Evolutionary conservation across 78 protist species (phyloP), one percentile per base, ranked within the genome.

Genomic region (Dictyostelium purpureum): DNA sequence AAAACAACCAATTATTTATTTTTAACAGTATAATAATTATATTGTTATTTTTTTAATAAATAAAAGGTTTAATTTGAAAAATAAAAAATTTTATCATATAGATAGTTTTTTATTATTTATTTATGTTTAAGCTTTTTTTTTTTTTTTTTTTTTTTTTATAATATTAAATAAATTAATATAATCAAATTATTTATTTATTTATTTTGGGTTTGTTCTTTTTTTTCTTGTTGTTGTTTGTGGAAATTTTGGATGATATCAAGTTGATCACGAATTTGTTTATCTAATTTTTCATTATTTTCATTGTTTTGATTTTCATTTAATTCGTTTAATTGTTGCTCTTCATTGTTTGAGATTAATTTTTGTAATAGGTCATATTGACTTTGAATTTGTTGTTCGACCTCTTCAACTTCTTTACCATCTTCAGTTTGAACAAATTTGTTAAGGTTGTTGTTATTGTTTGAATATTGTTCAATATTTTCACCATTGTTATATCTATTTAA

Each of bases 221-320:
- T 63, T 63, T 63, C 38, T 63, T 63, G 71, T 12, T 63, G 38
- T 63, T 63, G 71, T 63, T 43, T 63, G 26, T 63, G 71, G 26
- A 63, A 63, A 0, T 63, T 43, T 63, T 63, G 26, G 26, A 63
- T 63, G 7, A 63, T 21, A 33, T 63, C 12, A 16, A 31, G 42
- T 63, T 63, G 71, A 0, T 63, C 43, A 63, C 19, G 43, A 12
- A 63, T 63, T 63, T 63, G 42, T 33, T 63, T 35, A 12, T 63
- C 71, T 63, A 33, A 4, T 63, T 31, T 12, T 63, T 63, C 42
- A 11, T 28, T 18, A 28, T 59, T 5, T 28, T 63, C 2, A 12
- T 63, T 4, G 0, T 63, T 0, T 63, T 63, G 43, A 16, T 63
- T 33, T 33, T 28, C n/a, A n/a, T n/a, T n/a, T n/a, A n/a, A 19